Conservation (phyloP, 2,329 filamentous ascomycete genomes). For the Diaporthe destruens region DNA sequence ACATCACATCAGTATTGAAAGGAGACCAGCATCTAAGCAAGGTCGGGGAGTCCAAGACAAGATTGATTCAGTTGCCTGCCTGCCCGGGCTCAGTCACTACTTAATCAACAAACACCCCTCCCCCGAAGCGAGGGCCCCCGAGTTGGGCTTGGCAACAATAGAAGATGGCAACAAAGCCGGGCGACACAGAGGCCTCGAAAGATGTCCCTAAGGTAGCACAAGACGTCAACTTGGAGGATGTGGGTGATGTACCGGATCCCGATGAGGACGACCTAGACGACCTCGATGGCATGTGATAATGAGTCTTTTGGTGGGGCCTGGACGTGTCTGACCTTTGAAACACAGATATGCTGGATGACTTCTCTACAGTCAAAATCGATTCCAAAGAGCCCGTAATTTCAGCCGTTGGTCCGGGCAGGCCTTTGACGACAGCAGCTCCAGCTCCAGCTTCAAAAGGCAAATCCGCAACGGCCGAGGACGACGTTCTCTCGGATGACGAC, state of each 20-base stretch:
- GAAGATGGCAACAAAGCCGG: slow-evolving; percentile 44
- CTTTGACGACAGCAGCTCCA: slow-evolving; percentile 44
- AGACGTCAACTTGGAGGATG: slow-evolving; percentile 46
- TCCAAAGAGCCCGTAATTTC: slow-evolving; percentile 54
- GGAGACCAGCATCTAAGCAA: not conserved
- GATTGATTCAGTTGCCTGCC: slow-evolving; percentile 18
- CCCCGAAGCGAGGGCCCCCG: not conserved
- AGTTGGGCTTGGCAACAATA: not conserved
- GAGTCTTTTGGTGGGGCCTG: not conserved
- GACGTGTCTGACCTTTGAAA: slow-evolving; percentile 38
- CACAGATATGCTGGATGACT: slow-evolving; percentile 91
- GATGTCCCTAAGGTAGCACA: slow-evolving; percentile 46
- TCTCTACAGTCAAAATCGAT: slow-evolving; percentile 75
- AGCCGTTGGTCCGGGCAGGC: slow-evolving; percentile 44
- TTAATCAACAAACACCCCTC: not conserved
- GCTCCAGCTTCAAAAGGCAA: slow-evolving; percentile 43
- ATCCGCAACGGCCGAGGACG: slow-evolving; percentile 50
- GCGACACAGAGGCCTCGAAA: slow-evolving; percentile 38
- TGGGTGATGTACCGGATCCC: slow-evolving; percentile 81
- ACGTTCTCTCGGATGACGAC: slow-evolving; percentile 75
- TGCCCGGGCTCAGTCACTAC: slow-evolving; percentile 9
- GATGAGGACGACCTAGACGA: slow-evolving; percentile 95
- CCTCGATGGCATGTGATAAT: slow-evolving; percentile 76
- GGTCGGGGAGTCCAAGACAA: not conserved
- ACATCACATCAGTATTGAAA: not conserved